Evolutionary conservation across 495 filamentous ascomycete genomes (phyloP).

Genomic region (Hypoxylon cercidicola): DNA sequence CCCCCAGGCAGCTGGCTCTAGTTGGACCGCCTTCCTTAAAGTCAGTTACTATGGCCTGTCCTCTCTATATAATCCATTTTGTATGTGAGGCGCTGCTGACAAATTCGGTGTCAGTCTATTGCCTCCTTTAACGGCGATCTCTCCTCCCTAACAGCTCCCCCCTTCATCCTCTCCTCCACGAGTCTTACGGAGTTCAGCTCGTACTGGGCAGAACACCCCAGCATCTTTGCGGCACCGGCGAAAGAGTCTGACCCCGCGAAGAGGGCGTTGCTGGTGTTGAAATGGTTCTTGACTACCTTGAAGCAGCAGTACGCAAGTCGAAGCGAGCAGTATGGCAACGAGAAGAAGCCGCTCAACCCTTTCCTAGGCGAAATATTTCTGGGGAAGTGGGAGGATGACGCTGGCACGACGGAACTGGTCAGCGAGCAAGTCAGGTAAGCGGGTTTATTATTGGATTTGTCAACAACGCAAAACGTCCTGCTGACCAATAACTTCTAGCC

Average conservation of each 20-base stretch:
- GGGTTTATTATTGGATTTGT: conserved; percentile 51
- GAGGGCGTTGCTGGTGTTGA: conserved; percentile 86
- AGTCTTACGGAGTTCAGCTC: conserved; percentile 94
- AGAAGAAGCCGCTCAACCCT: conserved; percentile 97
- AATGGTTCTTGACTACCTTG: conserved; percentile 96
- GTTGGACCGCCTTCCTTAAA: conserved; percentile 65
- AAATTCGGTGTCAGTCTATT: conserved; percentile 71
- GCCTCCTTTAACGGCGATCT: conserved; percentile 97
- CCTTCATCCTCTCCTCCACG: conserved; percentile 93
- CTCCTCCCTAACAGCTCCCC: conserved; percentile 90
- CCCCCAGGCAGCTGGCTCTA: conserved; percentile 52
- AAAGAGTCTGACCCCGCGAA: conserved; percentile 83
- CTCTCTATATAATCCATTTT: background rate
- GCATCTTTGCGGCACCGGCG: conserved; percentile 86
- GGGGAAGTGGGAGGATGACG: conserved; percentile 83
- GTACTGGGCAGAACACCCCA: conserved; percentile 96
- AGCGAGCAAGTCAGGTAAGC: conserved; percentile 73
- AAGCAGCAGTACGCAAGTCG: conserved; percentile 94
- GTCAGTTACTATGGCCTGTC: conserved; percentile 41
- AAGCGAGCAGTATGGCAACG: conserved; percentile 89
- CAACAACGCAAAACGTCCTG: conserved; percentile 63
- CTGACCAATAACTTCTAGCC: conserved; percentile 67
- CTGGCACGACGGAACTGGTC: conserved; percentile 73
- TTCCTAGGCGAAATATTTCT: conserved; percentile 93
- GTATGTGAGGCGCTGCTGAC: conserved; percentile 5